Base-by-base conservation (phyloP, 2,329 filamentous ascomycete genomes). In the Ophiocordyceps sinensis region DNA sequence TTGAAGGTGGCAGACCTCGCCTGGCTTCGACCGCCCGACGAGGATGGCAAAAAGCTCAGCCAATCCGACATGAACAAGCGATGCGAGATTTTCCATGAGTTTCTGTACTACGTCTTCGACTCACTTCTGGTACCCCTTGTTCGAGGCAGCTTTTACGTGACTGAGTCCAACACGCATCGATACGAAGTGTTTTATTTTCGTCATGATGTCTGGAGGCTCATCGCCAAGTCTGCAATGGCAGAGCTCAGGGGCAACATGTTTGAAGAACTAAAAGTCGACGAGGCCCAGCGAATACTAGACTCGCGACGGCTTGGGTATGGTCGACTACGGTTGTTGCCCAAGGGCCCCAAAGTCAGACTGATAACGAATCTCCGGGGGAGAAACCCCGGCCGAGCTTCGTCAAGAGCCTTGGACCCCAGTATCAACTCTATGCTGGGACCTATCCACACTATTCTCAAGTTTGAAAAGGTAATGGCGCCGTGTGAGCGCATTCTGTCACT, bases 61-160 rank as follows among this genome's bases (percentile, higher is more conserved):
- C 66, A 70, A 44, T 79, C 81, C 0, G 89, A 96, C 53, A 66
- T 74, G 28, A 62, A 65, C 7, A 96, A 95, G 59, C 79, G 88
- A 11, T 67, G 65, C 23, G 84, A 95, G 53, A 69, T 96, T 0
- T 75, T 95, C 38, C 63, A 78, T 41, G 91, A 98, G 57, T 79
- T 96, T 43, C 53, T 96, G 7, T 96, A 95, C 62, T 98, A 88
- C 56, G 49, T 94, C 4, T 91, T 98, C 52, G 91, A 98, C 59
- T 95, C 88, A 0, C 69, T 95, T 19, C 56, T 98, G 42, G 83
- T 96, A 51, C 89, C 91, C 10, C 69, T 98, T 8, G 73, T 96
- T 38, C 77, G 85, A 29, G 79, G 76, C 46, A 88, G 91, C 53
- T 98, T 98, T 53, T 89, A 96, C 54, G 84, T 95, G 31, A 98